These are phyloP conservation scores for Fusarium staphyleae DNA, from an alignment of 2,329 filamentous ascomycete species.

Conservation along the genomic window DNA sequence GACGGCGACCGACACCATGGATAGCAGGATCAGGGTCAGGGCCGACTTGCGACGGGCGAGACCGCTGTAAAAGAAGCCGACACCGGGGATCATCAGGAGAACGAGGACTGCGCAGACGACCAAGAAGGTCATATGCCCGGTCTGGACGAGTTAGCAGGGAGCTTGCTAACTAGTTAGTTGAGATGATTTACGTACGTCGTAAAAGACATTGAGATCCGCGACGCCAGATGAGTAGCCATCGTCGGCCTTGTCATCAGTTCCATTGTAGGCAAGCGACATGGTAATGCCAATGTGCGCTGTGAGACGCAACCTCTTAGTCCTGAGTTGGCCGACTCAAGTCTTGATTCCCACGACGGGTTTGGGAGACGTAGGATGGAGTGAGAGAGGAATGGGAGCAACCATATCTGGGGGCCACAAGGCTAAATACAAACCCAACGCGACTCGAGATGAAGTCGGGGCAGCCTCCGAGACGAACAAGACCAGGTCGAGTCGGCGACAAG, in stretches of 20 bases:
- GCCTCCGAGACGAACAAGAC: constrained; percentile 5
- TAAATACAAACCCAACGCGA: constrained; percentile 29
- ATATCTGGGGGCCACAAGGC: constrained; percentile 23
- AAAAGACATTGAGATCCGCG: constrained; percentile 84
- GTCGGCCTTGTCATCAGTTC: constrained; percentile 57
- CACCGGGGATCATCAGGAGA: constrained; percentile 90
- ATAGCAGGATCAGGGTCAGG: constrained; percentile 83
- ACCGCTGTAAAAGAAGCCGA: constrained; percentile 94
- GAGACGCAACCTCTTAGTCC: constrained; percentile 20
- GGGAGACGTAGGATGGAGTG: constrained; percentile 16
- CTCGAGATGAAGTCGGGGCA: constrained; percentile 9
- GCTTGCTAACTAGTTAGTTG: neutral
- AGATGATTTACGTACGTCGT: constrained; percentile 64
- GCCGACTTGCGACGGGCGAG: constrained; percentile 89
- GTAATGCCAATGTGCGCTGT: constrained; percentile 17
- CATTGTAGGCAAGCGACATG: constrained; percentile 56
- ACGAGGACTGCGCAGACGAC: constrained; percentile 79
- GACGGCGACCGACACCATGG: constrained; percentile 80
- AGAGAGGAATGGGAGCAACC: neutral
- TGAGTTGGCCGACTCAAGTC: constrained; percentile 20
- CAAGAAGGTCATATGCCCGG: constrained; percentile 85
- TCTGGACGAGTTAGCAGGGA: constrained; percentile 51
- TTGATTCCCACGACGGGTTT: constrained; percentile 15
- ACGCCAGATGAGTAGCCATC: constrained; percentile 57
- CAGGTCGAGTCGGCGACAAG: constrained; percentile 13